These are phyloP conservation scores for Cenchrus fungigraminus DNA, from an alignment of 176 grass and related monocot genomes.

Conservation along the genomic window DNA sequence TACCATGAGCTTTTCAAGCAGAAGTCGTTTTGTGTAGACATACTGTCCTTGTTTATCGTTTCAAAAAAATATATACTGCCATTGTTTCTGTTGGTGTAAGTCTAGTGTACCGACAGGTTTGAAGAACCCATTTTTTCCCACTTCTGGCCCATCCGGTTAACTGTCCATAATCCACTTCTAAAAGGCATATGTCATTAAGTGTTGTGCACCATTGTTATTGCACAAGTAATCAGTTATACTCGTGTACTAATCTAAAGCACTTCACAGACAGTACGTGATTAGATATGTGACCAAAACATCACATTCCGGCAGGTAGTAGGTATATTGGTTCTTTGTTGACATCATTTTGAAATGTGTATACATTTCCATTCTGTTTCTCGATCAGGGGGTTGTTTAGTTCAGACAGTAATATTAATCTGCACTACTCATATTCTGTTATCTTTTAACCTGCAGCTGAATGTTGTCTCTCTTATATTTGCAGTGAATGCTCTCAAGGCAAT, in stretches of 20 bases:
- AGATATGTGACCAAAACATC: neutral
- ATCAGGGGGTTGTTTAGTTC: neutral
- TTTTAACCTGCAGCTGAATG: slow-evolving; percentile 16
- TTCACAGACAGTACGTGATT: neutral
- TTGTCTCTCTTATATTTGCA: slow-evolving; percentile 41
- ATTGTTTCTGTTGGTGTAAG: too few relatives aligned
- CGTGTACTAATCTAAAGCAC: neutral
- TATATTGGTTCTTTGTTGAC: neutral
- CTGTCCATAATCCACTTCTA: neutral
- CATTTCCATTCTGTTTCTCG: neutral
- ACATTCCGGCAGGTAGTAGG: neutral
- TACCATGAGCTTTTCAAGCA: too few relatives aligned
- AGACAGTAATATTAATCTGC: slow-evolving; percentile 13
- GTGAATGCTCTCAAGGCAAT: slow-evolving; percentile 68
- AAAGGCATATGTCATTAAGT: neutral
- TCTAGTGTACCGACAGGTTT: too few relatives aligned
- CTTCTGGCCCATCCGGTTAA: too few relatives aligned
- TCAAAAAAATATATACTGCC: too few relatives aligned
- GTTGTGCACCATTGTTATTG: neutral
- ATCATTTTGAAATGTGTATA: neutral
- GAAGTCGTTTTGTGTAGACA: too few relatives aligned
- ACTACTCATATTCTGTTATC: neutral
- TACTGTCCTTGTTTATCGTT: too few relatives aligned
- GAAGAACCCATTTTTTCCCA: too few relatives aligned
- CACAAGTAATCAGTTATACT: neutral